Percentiles rank a stretch among this genome's conserved stretches.
These are phyloP conservation scores for Botrytis elliptica DNA, from an alignment of 2,329 filamentous ascomycete genomes.

Conservation along the genomic window DNA sequence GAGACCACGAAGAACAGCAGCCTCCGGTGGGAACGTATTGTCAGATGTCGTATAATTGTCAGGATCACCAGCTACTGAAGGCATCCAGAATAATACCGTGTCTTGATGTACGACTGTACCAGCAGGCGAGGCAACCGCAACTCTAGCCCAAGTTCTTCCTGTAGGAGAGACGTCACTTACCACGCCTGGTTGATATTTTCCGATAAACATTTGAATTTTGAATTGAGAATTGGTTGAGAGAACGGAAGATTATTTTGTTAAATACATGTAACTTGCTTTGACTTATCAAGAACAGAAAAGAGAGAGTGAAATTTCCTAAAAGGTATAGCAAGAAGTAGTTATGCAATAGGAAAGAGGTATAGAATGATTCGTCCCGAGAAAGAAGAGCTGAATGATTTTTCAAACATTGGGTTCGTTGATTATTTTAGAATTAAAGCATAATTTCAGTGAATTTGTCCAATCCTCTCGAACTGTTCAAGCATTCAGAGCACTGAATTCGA, in stretches of 20 bases:
- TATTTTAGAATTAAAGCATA: neutral
- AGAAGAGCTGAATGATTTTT: neutral
- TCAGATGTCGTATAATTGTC: neutral
- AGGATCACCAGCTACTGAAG: neutral
- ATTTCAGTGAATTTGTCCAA: neutral
- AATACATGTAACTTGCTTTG: neutral
- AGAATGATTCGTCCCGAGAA: neutral
- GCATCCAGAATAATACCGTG: neutral
- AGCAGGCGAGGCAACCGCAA: neutral
- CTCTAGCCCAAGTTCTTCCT: neutral
- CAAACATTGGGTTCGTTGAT: neutral
- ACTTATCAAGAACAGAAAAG: neutral
- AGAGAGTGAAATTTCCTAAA: neutral
- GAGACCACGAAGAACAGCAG: neutral
- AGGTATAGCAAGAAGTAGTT: neutral
- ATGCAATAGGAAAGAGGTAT: neutral
- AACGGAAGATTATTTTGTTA: neutral
- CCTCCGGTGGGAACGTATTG: neutral
- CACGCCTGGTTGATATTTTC: neutral
- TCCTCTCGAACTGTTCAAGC: neutral
- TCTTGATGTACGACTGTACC: neutral
- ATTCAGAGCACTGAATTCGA: too few species aligned
- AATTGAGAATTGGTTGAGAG: neutral
- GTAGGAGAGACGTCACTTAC: accelerated
- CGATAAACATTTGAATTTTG: neutral